Evolutionary conservation across 139 green algal species (phyloP), one percentile per base, ranked within the genome.

Genomic region (Chlamydomonas sp.): DNA sequence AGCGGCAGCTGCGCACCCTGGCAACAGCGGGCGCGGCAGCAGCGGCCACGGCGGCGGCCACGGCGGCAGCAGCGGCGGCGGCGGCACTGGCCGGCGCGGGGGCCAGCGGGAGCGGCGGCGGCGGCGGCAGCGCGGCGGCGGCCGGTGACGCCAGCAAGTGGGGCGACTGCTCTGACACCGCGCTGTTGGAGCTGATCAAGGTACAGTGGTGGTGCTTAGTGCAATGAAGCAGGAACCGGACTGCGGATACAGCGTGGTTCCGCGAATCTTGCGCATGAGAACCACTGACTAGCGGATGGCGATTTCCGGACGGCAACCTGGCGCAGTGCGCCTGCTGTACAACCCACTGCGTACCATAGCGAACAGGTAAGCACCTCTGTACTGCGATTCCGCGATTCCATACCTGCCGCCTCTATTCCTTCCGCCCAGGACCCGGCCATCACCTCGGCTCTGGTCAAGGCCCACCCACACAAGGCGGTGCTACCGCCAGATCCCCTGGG

Each of bases 391-490:
- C 31, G 31, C 31, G 31, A 49, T 49, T 49, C 31, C 31, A 49
- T 49, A 49, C 31, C 31, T 49, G 31, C 31, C 31, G 31, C 31
- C 31, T 49, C 31, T 49, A 49, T 49, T 49, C 31, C 31, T 49
- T 49, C 31, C 31, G 31, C 31, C 31, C 80, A 85, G 80, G 66
- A 85, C 57, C 57, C 80, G 1, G 58, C 59, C 10, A 66, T 85
- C 10, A 57, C 60, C 58, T 1, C 4, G 1, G 7, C 16, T 16
- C 80, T 85, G 80, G 80, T 85, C 15, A 77, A 78, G n/a, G 80
- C 67, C 5, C 76, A 85, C 64, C 57, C 15, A 5, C 80, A 85
- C 68, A 85, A 85, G 68, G 76, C 80, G 16, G 78, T 78, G 67
- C 66, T 85, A 57, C 80, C 80, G 17, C 80, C 80, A 2, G 80